Conservation (phyloP, 2,329 filamentous ascomycete genomes). For the Tolypocladium guangdongense region DNA sequence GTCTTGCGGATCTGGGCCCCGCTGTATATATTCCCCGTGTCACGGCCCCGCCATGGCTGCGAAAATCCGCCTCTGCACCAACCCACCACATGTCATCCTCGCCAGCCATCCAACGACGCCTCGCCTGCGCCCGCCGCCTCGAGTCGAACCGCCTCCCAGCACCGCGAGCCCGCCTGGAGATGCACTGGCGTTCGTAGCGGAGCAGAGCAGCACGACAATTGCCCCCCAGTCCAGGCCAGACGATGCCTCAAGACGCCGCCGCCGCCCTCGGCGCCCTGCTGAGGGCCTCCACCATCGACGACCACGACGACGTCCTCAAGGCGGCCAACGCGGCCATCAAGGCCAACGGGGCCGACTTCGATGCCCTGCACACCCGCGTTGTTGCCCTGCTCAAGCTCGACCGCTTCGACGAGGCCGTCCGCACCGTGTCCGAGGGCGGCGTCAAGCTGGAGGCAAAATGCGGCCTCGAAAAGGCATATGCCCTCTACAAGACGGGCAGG, state of each 20-base stretch:
- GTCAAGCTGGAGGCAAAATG: conserved; percentile 49
- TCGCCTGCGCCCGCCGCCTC: too few relatives aligned
- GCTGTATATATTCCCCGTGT: too few relatives aligned
- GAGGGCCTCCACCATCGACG: conserved; percentile 45
- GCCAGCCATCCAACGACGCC: neutral
- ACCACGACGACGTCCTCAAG: conserved; percentile 64
- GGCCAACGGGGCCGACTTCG: conserved; percentile 44
- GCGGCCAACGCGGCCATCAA: conserved; percentile 51
- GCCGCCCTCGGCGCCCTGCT: conserved; percentile 43
- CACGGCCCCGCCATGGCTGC: too few relatives aligned
- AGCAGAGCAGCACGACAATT: neutral
- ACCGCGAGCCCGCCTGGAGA: neutral
- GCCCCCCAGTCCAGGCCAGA: neutral
- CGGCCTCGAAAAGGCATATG: conserved; percentile 63
- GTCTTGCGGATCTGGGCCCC: too few relatives aligned
- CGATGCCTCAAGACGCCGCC: conserved; percentile 34
- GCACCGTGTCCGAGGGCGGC: conserved; percentile 53
- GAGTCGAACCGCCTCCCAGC: neutral
- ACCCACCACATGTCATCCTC: too few relatives aligned
- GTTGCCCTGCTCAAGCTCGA: conserved; percentile 74
- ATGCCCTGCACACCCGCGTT: conserved; percentile 58
- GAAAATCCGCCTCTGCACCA: too few relatives aligned
- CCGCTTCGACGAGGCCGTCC: conserved; percentile 67
- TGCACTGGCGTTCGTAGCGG: neutral
- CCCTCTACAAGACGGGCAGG: conserved; percentile 70